Evolutionary conservation across 1,284 basidiomycete genomes (phyloP).

Genomic region (Coniferiporia sulphurascens): DNA sequence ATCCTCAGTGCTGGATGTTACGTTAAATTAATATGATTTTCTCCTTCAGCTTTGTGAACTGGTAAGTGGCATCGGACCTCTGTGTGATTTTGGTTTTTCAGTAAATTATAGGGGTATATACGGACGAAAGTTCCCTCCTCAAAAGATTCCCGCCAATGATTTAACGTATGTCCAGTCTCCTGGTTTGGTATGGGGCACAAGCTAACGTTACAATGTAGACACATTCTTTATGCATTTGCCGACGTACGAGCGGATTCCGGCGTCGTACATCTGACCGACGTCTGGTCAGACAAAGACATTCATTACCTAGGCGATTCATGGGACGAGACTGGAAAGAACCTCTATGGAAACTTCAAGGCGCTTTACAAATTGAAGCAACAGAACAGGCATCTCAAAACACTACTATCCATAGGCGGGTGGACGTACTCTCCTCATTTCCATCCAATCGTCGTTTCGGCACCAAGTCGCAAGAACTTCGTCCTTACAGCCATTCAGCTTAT

Average conservation of each 20-base stretch:
- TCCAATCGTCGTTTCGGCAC: conserved; percentile 62
- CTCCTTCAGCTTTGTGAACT: conserved; percentile 63
- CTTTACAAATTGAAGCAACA: conserved; percentile 86
- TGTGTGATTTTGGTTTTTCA: neutral
- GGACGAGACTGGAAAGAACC: conserved; percentile 80
- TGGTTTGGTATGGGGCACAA: neutral
- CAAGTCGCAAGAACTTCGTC: conserved; percentile 72
- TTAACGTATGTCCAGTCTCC: conserved; percentile 64
- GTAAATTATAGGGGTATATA: conserved; percentile 81
- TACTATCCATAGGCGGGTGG: conserved; percentile 90
- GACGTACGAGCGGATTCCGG: conserved; percentile 80
- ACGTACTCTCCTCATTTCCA: conserved; percentile 81
- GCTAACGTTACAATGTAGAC: conserved; percentile 35
- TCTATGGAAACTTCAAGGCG: conserved; percentile 94
- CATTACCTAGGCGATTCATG: conserved; percentile 82
- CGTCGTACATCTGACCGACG: conserved; percentile 83
- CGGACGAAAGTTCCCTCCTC: conserved; percentile 82
- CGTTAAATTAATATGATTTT: conserved; percentile 13
- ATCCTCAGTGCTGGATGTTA: conserved; percentile 3
- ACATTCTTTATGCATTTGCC: conserved; percentile 87
- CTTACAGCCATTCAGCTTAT: conserved; percentile 72
- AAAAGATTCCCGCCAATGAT: conserved; percentile 72
- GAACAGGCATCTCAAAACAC: conserved; percentile 79
- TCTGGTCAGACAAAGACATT: conserved; percentile 92
- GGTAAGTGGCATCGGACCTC: conserved; percentile 36